A percentile compares a stretch with the other conserved stretches of the same genome.
Evolutionary conservation across 257 asterid species (phyloP).

Genomic region (Przewalskia tangutica): DNA sequence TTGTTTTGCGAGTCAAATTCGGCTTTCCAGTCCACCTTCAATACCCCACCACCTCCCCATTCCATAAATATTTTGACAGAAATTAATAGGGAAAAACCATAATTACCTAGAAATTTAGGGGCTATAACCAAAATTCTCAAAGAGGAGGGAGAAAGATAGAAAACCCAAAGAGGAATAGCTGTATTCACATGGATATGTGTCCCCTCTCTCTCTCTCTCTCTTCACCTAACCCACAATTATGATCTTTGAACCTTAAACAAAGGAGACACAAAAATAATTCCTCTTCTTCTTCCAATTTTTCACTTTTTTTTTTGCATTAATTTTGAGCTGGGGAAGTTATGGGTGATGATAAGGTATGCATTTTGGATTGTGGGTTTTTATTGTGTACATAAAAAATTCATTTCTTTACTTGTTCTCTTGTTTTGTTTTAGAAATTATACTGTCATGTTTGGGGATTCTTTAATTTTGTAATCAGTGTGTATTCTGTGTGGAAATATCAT

Average conservation of each 20-base stretch:
- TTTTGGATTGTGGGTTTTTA: background rate
- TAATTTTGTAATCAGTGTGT: background rate
- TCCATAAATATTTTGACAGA: background rate
- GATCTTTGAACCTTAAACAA: constrained; percentile 31
- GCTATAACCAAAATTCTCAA: background rate
- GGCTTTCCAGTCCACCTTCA: background rate
- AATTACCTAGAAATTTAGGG: background rate
- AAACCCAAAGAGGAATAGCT: constrained; percentile 25
- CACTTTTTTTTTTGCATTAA: constrained; percentile 1
- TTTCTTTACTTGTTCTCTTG: background rate
- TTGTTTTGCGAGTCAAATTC: background rate
- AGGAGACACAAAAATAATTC: background rate
- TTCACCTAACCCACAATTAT: constrained; percentile 55
- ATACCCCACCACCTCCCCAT: background rate
- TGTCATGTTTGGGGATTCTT: background rate
- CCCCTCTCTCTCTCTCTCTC: constrained; percentile 26
- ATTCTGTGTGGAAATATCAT: background rate
- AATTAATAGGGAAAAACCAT: background rate
- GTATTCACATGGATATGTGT: constrained; percentile 74
- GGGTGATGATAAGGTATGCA: constrained; percentile 48
- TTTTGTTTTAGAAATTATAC: background rate
- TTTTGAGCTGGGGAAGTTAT: constrained; percentile 12
- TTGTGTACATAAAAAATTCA: background rate
- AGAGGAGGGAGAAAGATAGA: background rate
- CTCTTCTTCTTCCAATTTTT: constrained; percentile 4